phyloP scores from a whole-genome alignment of 768 basidiomycete genomes.

The Ramaria rubella region DNA sequence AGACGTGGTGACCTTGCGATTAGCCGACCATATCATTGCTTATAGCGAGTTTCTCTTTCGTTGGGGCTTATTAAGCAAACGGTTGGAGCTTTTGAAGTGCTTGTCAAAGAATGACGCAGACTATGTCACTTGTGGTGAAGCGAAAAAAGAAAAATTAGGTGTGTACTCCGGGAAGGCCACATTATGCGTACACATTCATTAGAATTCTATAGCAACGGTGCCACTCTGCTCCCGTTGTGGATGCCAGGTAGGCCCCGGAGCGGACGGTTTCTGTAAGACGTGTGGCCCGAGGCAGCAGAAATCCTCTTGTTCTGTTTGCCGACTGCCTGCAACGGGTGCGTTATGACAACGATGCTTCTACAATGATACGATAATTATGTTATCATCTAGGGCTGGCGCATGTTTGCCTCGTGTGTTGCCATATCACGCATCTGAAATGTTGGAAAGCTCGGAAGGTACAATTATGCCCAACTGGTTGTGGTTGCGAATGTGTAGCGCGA shows the following conservation, averaged over 20 bases:
- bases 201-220: conserved; percentile 36
- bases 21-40: conserved; percentile 16
- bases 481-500: conserved; percentile 44
- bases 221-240: conserved; percentile 40
- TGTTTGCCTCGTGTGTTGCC: conserved; percentile 55
- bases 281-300: conserved; percentile 39
- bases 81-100: conserved; percentile 68
- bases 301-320: conserved; percentile 63
- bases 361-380: background rate
- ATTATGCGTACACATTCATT: conserved; percentile 18
- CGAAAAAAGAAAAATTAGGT: conserved; percentile 31
- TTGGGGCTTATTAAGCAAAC: conserved; percentile 67
- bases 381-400: conserved; percentile 47
- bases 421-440: conserved; percentile 61
- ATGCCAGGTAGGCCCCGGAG: conserved; percentile 27
- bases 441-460: conserved; percentile 46
- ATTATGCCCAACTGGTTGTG: conserved; percentile 62
- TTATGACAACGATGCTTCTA: background rate
- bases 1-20: too few species aligned
- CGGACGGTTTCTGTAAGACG: conserved; percentile 31
- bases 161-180: background rate
- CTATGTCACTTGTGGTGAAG: conserved; percentile 19
- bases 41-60: conserved; percentile 73
- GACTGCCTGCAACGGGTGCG: conserved; percentile 69
- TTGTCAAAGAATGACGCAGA: conserved; percentile 30